These are phyloP conservation scores for Colletotrichum siamense DNA, from an alignment of 2,329 filamentous ascomycete genomes.

Conservation along the genomic window DNA sequence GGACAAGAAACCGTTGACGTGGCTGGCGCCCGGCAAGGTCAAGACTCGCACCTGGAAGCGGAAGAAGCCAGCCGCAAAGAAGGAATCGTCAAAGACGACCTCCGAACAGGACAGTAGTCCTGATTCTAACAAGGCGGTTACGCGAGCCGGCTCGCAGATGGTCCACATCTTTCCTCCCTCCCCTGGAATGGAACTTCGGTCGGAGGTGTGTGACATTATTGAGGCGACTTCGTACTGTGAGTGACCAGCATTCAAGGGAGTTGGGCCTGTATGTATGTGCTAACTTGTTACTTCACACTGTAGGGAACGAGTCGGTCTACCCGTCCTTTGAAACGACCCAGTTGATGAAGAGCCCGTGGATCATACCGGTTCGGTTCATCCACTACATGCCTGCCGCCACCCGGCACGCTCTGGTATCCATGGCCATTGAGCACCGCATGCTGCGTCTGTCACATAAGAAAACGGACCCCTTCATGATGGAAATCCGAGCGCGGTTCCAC, in stretches of 20 bases:
- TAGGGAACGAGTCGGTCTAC: slow-evolving; percentile 12
- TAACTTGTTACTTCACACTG: not conserved
- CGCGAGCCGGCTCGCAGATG: not conserved
- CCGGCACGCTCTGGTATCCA: slow-evolving; percentile 29
- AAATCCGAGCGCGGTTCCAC: slow-evolving; percentile 30
- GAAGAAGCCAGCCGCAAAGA: not conserved
- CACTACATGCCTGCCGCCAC: not conserved
- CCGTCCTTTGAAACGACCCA: not conserved
- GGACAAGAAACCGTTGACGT: slow-evolving; percentile 40
- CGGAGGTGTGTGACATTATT: slow-evolving; percentile 6
- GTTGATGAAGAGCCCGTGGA: slow-evolving; percentile 3
- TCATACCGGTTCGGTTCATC: not conserved
- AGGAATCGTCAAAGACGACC: not conserved
- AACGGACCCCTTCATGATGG: slow-evolving; percentile 16
- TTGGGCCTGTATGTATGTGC: not conserved
- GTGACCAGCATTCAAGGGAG: not conserved
- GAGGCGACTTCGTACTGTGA: slow-evolving; percentile 21
- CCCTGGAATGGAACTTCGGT: not conserved
- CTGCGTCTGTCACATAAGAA: slow-evolving; percentile 22
- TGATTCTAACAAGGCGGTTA: not conserved
- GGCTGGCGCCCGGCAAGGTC: slow-evolving; percentile 41
- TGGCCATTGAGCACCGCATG: slow-evolving; percentile 38
- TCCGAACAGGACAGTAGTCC: not conserved
- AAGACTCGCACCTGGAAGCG: slow-evolving; percentile 30
- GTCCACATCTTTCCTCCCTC: not conserved